Percentiles rank a stretch among this genome's conserved stretches.
These are phyloP conservation scores for Cyberlindnera veronae DNA, from an alignment of 805 yeast genomes.

Conservation along the genomic window DNA sequence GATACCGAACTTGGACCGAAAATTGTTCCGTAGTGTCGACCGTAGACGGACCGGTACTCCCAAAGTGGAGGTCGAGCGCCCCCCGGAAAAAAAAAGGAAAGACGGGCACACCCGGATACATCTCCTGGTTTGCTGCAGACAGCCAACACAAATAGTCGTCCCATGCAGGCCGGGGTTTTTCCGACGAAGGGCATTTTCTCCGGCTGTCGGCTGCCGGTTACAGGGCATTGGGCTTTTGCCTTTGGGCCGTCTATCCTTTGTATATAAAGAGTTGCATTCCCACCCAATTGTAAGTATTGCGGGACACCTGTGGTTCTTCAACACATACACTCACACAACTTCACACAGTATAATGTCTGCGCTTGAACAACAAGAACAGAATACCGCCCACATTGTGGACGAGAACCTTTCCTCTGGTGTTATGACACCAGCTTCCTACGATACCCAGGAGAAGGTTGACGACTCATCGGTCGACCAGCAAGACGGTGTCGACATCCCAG, in stretches of 20 bases:
- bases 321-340: background rate
- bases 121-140: conserved; percentile 1
- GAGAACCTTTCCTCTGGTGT: conserved; percentile 19
- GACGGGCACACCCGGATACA: conserved; percentile 1
- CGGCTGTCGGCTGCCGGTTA: conserved; percentile 3
- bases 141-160: no score
- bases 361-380: conserved; percentile 10
- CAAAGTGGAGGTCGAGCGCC: background rate
- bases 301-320: background rate
- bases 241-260: no score
- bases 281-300: no score
- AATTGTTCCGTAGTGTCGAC: no score
- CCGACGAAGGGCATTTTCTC: conserved; percentile 8
- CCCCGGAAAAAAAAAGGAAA: background rate
- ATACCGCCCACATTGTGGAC: conserved; percentile 9
- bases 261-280: no score
- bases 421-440: conserved; percentile 22
- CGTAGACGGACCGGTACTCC: no score
- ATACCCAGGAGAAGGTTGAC: conserved; percentile 18
- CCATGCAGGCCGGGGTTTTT: conserved; percentile 13
- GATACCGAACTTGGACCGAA: no score
- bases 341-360: conserved; percentile 12
- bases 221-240: no score
- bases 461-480: conserved; percentile 12
- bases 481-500: conserved; percentile 22